Percentiles rank a stretch among this genome's conserved stretches.
Evolutionary conservation across 1,284 basidiomycete genomes (phyloP).

Genomic region (Termitomyces sp.): DNA sequence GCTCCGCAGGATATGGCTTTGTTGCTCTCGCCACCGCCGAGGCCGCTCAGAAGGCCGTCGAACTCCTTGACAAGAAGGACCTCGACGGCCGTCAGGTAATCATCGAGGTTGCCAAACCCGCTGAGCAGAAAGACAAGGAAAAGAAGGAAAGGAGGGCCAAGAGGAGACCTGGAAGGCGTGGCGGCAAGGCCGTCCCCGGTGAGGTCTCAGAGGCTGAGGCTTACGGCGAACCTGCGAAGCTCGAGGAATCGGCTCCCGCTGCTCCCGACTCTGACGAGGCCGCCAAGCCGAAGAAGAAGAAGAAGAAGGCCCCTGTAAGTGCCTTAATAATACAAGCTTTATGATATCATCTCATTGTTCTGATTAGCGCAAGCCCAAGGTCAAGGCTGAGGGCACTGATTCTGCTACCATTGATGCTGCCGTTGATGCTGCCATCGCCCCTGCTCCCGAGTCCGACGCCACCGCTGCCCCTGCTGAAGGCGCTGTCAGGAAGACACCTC

Average conservation of each 20-base stretch:
- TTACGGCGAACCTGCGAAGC: slow-evolving; percentile 63
- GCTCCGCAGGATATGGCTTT: slow-evolving; percentile 89
- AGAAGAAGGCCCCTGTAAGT: slow-evolving; percentile 64
- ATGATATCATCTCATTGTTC: slow-evolving; percentile 16
- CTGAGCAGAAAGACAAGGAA: slow-evolving; percentile 80
- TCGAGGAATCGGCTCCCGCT: slow-evolving; percentile 37
- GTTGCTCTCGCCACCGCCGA: slow-evolving; percentile 77
- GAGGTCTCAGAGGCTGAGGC: slow-evolving; percentile 84
- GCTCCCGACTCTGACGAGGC: slow-evolving; percentile 47
- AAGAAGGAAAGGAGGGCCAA: slow-evolving; percentile 71
- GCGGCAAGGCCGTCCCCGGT: slow-evolving; percentile 76
- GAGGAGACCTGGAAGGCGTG: slow-evolving; percentile 75
- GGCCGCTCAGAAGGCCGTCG: slow-evolving; percentile 83
- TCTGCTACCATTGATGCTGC: slow-evolving; percentile 25
- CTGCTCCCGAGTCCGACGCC: slow-evolving; percentile 30
- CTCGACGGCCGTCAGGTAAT: slow-evolving; percentile 84
- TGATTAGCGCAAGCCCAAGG: slow-evolving; percentile 57
- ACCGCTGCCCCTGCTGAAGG: slow-evolving; percentile 24
- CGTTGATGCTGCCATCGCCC: slow-evolving; percentile 30
- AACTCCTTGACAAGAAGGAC: slow-evolving; percentile 80
- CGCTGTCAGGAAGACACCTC: slow-evolving; percentile 45
- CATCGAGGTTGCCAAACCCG: slow-evolving; percentile 86
- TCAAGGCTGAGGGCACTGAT: slow-evolving; percentile 36
- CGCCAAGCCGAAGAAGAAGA: slow-evolving; percentile 77
- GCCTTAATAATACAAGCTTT: slow-evolving; percentile 8